Percentiles rank a stretch among this genome's conserved stretches.
phyloP scores from a whole-genome alignment of 352 stramenopile genomes.

The Pythium utonaiense region DNA sequence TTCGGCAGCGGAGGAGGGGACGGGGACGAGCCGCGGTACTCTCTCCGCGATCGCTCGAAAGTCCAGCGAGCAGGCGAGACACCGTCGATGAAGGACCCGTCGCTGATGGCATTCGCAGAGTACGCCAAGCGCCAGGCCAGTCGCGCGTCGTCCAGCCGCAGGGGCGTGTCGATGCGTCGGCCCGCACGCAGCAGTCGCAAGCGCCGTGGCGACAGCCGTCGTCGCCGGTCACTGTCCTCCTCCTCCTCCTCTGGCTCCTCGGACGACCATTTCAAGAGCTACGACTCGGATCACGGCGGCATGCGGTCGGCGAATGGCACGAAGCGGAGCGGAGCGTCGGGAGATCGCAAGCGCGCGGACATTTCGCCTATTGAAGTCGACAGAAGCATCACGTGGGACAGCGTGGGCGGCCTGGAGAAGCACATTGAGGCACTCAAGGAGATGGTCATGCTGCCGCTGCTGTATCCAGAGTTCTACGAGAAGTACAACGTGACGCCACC shows the following conservation, averaged over 20 bases:
- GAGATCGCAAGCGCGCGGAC: constrained; percentile 47
- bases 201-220: constrained; percentile 16
- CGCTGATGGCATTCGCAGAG: constrained; percentile 50
- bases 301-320: constrained; percentile 55
- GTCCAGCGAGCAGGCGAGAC: constrained; percentile 33
- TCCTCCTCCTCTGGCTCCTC: constrained; percentile 37
- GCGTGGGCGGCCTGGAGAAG: constrained; percentile 72
- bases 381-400: constrained; percentile 80
- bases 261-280: constrained; percentile 51
- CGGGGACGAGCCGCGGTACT: constrained; percentile 49
- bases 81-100: constrained; percentile 27
- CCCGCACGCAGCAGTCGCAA: constrained; percentile 23
- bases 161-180: constrained; percentile 23
- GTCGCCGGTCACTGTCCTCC: constrained; percentile 35
- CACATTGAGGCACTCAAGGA: constrained; percentile 91
- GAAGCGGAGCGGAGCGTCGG: constrained; percentile 25
- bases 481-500: constrained; percentile 85
- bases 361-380: constrained; percentile 84
- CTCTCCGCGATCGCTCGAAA: constrained; percentile 70
- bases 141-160: constrained; percentile 21
- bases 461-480: constrained; percentile 92
- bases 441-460: constrained; percentile 91
- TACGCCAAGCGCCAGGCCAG: constrained; percentile 64
- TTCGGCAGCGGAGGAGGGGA: constrained; percentile 6
- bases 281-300: constrained; percentile 61